Base-by-base conservation (phyloP, 1,284 basidiomycete species). In the Naganishia liquefaciens region DNA sequence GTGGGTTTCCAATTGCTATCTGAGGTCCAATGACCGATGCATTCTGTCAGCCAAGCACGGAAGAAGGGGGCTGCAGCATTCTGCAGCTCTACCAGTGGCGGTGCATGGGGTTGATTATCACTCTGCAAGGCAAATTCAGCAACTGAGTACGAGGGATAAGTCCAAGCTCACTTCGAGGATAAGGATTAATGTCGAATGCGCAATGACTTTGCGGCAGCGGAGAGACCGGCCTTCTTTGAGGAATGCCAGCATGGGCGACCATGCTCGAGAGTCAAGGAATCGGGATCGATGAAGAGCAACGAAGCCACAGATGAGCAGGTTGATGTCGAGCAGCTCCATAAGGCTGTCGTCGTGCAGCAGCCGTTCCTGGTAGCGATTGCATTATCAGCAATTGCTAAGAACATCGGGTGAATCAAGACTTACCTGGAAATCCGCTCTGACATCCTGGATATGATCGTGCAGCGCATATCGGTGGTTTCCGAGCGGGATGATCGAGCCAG, bases 241-340 rank as follows among this genome's bases (percentile, higher is more conserved):
- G 11, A 60, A 60, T 11, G 46, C 28, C 28, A 60, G 25, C 57
- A 60, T 60, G 25, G 57, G 57, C 9, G 57, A 60, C 57, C 57
- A 60, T 25, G 57, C 57, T 49, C 57, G 57, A 10, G 3, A 10
- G 21, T 60, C 57, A 17, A 60, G 57, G 46, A 60, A 60, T n/a
- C 57, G 76, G 71, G 87, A 88, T 15, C 89, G 84, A 74, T 85
- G 91, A 11, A 91, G 77, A 0, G 84, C 84, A 1, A 88, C 87
- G 5, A 93, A 79, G 0, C 86, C 86, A 70, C 91, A 88, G 1
- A 88, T 86, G 70, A 89, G 86, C 27, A 92, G 79, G n/a, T 86
- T 83, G n/a, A 89, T 82, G 71, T 93, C 90, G 44, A 90, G 85
- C 60, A 89, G 86, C 0, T 89, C 88, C 3, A 76, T 75, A 0